A percentile compares a stretch with the other conserved stretches of the same genome.
Evolutionary conservation across 139 green algal species (phyloP).

Genomic region (Gonium pectorale): DNA sequence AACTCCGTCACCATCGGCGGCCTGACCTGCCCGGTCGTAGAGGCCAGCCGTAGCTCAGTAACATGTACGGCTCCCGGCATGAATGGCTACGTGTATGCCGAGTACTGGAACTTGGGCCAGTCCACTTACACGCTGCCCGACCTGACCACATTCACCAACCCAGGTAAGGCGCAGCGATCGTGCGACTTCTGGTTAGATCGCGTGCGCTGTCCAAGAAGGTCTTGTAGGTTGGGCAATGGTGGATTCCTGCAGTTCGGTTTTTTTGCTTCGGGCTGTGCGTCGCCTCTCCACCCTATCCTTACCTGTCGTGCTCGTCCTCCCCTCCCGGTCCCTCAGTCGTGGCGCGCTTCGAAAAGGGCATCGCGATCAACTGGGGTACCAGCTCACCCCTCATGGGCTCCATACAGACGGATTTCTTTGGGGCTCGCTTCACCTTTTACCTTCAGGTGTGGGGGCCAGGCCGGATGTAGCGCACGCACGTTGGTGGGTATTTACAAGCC

Average conservation of each 20-base stretch:
- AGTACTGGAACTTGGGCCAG: conserved; percentile 50
- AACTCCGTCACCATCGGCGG: conserved; percentile 47
- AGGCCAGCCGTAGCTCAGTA: background rate
- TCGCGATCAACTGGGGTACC: conserved; percentile 23
- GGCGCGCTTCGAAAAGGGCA: conserved; percentile 16
- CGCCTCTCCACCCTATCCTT: too few species aligned
- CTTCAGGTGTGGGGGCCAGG: conserved; percentile 22
- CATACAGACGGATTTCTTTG: conserved; percentile 44
- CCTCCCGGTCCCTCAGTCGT: background rate
- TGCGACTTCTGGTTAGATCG: too few species aligned
- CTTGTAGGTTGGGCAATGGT: too few species aligned
- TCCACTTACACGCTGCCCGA: conserved; percentile 24
- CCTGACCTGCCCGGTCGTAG: conserved; percentile 19
- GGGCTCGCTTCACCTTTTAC: conserved; percentile 55
- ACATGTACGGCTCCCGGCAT: conserved; percentile 26
- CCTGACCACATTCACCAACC: conserved; percentile 9
- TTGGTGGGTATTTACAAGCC: too few species aligned
- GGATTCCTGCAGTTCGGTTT: too few species aligned
- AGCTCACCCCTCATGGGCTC: background rate
- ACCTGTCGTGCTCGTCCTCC: too few species aligned
- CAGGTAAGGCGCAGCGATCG: too few species aligned
- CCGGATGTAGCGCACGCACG: too few species aligned
- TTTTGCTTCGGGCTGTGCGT: too few species aligned
- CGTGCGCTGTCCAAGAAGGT: too few species aligned
- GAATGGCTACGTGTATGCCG: conserved; percentile 31